A percentile compares a stretch with the other conserved stretches of the same genome.
Conservation (phyloP, 257 asterid species). For the Solanum peruvianum region DNA sequence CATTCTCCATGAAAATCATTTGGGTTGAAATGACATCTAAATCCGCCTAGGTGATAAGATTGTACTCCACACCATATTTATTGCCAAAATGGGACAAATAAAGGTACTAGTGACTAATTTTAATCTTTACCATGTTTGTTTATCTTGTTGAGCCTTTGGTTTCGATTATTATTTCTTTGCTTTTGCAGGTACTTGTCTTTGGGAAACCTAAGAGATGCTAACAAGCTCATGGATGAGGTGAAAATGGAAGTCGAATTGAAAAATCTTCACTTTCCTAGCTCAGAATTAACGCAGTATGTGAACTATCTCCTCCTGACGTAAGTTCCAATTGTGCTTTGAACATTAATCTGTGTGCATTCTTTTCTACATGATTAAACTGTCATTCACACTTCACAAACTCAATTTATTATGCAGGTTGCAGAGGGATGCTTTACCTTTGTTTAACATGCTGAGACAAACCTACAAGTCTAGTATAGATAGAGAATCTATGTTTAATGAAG, state of each 20-base stretch:
- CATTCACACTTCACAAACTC: not conserved
- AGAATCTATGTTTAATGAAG: slow-evolving; percentile 65
- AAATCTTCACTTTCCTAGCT: slow-evolving; percentile 54
- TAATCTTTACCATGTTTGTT: not conserved
- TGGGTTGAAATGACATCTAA: no score
- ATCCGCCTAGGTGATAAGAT: not conserved
- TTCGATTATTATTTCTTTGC: not conserved
- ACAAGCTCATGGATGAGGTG: slow-evolving; percentile 66
- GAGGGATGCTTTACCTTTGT: slow-evolving; percentile 90
- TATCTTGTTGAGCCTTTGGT: not conserved
- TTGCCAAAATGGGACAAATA: no score
- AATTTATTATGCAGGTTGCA: slow-evolving; percentile 46
- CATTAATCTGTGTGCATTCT: not conserved
- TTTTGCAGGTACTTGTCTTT: slow-evolving; percentile 63
- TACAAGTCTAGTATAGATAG: slow-evolving; percentile 59
- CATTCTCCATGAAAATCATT: not conserved
- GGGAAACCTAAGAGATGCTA: slow-evolving; percentile 96
- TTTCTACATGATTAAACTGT: not conserved
- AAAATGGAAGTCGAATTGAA: slow-evolving; percentile 52
- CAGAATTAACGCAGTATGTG: slow-evolving; percentile 70
- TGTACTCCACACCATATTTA: not conserved
- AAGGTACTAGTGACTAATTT: not conserved
- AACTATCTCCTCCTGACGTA: slow-evolving; percentile 74
- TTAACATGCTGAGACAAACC: slow-evolving; percentile 70
- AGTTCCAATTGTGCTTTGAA: slow-evolving; percentile 5